A percentile compares a stretch with the other conserved stretches of the same genome.
Conservation (phyloP, 2,329 filamentous ascomycete genomes). For the Aspergillus viridinutans region DNA sequence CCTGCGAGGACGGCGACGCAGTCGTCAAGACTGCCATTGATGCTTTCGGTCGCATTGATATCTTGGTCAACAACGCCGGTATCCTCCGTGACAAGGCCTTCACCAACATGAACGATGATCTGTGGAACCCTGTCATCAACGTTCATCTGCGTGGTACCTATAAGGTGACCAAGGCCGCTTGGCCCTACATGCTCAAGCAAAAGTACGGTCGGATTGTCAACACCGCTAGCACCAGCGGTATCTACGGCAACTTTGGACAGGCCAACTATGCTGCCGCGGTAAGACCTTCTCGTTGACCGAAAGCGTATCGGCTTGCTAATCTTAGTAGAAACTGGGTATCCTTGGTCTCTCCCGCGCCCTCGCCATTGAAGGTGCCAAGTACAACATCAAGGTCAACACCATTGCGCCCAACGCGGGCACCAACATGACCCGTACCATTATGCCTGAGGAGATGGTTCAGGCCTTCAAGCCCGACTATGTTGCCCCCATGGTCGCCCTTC, state of each 20-base stretch:
- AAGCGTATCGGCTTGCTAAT: constrained; percentile 3
- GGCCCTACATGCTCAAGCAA: constrained; percentile 96
- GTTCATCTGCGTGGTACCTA: constrained; percentile 94
- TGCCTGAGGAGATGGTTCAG: constrained; percentile 96
- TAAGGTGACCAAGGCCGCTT: constrained; percentile 94
- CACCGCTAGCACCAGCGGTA: constrained; percentile 93
- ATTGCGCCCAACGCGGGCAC: constrained; percentile 97
- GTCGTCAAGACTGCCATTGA: constrained; percentile 94
- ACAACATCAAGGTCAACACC: constrained; percentile 98
- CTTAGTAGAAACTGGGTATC: constrained; percentile 73
- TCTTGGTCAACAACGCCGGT: constrained; percentile 95
- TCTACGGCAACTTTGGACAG: constrained; percentile 99
- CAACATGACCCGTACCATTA: constrained; percentile 85
- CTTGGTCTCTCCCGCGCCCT: constrained; percentile 92
- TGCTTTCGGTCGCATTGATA: constrained; percentile 86
- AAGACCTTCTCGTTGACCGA: constrained; percentile 39
- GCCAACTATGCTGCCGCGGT: constrained; percentile 92
- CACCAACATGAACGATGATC: constrained; percentile 89
- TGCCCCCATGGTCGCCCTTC: constrained; percentile 82
- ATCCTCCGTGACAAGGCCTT: constrained; percentile 98
- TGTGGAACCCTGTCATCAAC: constrained; percentile 88
- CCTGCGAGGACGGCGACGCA: constrained; percentile 83
- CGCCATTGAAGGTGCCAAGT: constrained; percentile 87
- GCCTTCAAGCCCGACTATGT: constrained; percentile 99
- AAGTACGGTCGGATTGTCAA: constrained; percentile 97